phyloP scores from a whole-genome alignment of 257 asterid species.

The Solanum megistacrolobum region DNA sequence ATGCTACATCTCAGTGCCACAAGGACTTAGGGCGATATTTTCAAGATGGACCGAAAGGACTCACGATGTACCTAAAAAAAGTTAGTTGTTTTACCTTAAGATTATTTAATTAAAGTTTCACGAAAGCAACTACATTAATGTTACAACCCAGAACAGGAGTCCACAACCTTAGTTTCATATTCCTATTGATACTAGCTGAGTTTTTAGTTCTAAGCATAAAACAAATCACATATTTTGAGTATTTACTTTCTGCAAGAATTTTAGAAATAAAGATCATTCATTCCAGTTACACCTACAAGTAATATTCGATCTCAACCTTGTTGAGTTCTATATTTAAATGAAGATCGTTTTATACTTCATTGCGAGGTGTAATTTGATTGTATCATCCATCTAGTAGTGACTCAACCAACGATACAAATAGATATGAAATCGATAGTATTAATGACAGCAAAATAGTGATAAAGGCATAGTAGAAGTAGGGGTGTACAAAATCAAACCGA shows the following conservation, averaged over 20 bases:
- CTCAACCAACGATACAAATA: too few species aligned
- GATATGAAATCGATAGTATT: too few species aligned
- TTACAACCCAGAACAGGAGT: background rate
- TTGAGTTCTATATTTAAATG: too few species aligned
- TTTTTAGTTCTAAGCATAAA: background rate
- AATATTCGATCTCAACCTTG: too few species aligned
- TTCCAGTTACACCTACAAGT: background rate
- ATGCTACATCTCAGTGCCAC: background rate
- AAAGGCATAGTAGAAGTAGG: too few species aligned
- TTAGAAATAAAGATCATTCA: background rate
- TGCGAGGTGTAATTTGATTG: too few species aligned
- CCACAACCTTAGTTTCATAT: background rate
- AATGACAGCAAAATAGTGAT: too few species aligned
- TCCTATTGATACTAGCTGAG: background rate
- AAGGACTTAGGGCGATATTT: background rate
- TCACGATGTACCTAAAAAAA: background rate
- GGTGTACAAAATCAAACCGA: too few species aligned
- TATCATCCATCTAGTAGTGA: too few species aligned
- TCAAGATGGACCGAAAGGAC: background rate
- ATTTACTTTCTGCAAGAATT: too few species aligned
- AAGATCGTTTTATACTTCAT: background rate
- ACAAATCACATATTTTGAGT: background rate
- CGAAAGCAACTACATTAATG: background rate
- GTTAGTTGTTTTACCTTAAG: background rate
- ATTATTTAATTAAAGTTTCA: too few species aligned